Conservation (phyloP, 2,329 filamentous ascomycete species). For the Aureobasidium sp. region DNA sequence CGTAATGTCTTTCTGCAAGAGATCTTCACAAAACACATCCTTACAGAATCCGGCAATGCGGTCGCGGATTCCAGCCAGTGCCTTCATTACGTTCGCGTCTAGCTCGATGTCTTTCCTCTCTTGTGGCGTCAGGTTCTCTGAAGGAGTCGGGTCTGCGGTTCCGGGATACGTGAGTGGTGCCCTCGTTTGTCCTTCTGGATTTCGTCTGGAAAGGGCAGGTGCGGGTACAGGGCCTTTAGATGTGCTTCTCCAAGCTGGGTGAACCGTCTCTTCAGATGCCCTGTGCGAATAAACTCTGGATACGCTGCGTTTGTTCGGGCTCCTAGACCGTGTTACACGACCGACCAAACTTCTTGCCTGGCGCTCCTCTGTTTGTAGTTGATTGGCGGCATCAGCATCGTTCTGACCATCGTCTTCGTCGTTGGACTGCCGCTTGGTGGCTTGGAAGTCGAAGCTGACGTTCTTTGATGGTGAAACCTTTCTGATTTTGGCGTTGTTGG, state of each 20-base stretch:
- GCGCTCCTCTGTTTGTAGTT: neutral
- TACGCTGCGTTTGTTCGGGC: neutral
- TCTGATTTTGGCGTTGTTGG: neutral
- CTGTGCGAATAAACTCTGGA: neutral
- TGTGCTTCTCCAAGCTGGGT: neutral
- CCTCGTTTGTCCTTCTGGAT: neutral
- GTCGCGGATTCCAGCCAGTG: neutral
- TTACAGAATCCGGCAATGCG: neutral
- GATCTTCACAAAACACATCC: neutral
- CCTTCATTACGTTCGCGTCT: neutral
- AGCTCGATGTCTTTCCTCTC: constrained; percentile 1
- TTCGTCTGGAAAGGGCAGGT: neutral
- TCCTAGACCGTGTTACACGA: neutral
- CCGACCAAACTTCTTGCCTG: neutral
- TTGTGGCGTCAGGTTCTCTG: neutral
- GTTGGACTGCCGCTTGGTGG: neutral
- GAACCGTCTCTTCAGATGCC: neutral
- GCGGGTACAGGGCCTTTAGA: neutral
- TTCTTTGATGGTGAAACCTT: neutral
- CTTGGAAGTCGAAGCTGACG: neutral
- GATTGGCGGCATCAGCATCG: neutral
- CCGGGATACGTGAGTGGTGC: neutral
- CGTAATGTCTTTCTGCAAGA: neutral
- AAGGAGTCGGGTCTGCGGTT: neutral
- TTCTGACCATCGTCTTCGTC: constrained; percentile 34